Conservation (phyloP, 495 filamentous ascomycete genomes). For the Hypoxylon lienhwacheense region DNA sequence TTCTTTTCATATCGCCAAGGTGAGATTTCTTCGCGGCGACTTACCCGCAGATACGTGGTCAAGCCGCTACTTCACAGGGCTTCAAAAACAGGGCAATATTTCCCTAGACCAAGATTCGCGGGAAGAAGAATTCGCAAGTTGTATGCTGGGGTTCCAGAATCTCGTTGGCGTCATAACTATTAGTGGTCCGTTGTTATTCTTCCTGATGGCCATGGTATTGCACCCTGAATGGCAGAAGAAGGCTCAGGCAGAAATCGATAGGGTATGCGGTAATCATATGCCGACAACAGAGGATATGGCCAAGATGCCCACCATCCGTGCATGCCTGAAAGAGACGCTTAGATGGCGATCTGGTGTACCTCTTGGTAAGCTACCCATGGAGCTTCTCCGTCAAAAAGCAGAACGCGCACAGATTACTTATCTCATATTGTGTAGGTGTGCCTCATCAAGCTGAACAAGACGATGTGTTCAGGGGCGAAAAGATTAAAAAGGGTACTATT, state of each 20-base stretch:
- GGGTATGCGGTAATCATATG: slow-evolving; percentile 56
- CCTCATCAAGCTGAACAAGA: slow-evolving; percentile 56
- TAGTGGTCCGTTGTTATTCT: slow-evolving; percentile 51
- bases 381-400: not conserved
- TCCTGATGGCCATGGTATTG: slow-evolving; percentile 53
- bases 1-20: slow-evolving; percentile 45
- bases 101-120: slow-evolving; percentile 42
- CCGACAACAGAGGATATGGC: slow-evolving; percentile 52
- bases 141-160: slow-evolving; percentile 53
- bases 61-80: slow-evolving; percentile 50
- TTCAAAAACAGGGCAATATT: slow-evolving; percentile 43
- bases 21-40: slow-evolving; percentile 42
- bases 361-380: slow-evolving; percentile 41
- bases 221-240: slow-evolving; percentile 53
- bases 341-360: slow-evolving; percentile 62
- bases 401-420: not conserved
- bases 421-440: slow-evolving; percentile 42
- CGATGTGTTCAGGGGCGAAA: slow-evolving; percentile 53
- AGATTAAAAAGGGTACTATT: slow-evolving; percentile 54
- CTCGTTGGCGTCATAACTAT: slow-evolving; percentile 54
- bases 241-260: slow-evolving; percentile 61
- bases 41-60: slow-evolving; percentile 50
- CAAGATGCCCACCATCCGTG: slow-evolving; percentile 54
- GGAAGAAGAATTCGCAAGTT: slow-evolving; percentile 50
- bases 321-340: slow-evolving; percentile 61